Base-by-base conservation (phyloP, 2,329 filamentous ascomycete genomes). In the Cladorrhinum sp. region DNA sequence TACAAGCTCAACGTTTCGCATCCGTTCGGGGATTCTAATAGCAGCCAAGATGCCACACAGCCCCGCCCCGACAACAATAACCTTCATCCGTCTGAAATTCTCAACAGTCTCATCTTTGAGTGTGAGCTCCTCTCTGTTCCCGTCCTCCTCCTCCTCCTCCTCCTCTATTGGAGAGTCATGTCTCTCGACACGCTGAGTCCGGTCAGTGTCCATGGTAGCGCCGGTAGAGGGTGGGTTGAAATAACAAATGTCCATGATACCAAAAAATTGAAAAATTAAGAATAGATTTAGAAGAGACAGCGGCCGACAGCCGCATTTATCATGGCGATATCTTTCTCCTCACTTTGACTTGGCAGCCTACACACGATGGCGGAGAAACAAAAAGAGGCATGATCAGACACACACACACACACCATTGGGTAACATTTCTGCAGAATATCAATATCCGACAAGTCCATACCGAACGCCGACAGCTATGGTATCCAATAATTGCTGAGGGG, bases 21-120 rank as follows among this genome's bases (percentile, higher is more conserved):
- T 64, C 26, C 65, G 66, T 57, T 75, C 72, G 0, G 73, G 73
- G 42, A 75, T 74, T 33, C 71, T 69, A 58, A 75, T 74, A 24
- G 73, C 73, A 2, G 68, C 66, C 12, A 67, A 58, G 36, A 75
- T 73, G 4, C 73, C 73, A 2, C 72, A 73, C 54, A 69, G 71
- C 4, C 73, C 73, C 30, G 73, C 72, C 1, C 73, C 73, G 18
- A 74, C 65, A 30, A 74, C 73, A 21, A 73, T 65, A 18, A 74
- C 72, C 58, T 68, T 71, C 26, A 75, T 59, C 12, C 68, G 71
- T n/a, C 73, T 64, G 9, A 70, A 53, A 48, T 74, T 74, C 61
- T 75, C 73, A 1, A 75, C 62, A 2, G 68, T 7, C n/a, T 59
- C 64, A 16, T 72, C 61, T 57, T 72, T 73, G 42, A 73, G 21